A percentile compares a stretch with the other conserved stretches of the same genome.
Conservation (phyloP, 2,329 filamentous ascomycete genomes). For the Beauveria caledonica region DNA sequence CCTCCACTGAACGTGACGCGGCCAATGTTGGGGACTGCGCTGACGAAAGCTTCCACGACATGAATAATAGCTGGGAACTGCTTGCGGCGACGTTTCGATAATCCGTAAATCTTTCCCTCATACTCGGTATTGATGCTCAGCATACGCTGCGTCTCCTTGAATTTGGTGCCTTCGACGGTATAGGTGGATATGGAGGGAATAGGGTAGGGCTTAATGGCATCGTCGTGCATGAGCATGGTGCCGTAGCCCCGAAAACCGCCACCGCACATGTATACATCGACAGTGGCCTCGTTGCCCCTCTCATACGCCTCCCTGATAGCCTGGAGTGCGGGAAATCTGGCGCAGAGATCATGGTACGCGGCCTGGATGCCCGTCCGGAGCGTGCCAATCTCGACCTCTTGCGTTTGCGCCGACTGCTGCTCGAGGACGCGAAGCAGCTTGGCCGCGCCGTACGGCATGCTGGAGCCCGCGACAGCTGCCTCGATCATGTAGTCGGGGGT, state of each 20-base stretch:
- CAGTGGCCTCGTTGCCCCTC: slow-evolving; percentile 27
- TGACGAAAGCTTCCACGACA: slow-evolving; percentile 66
- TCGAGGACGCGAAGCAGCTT: slow-evolving; percentile 44
- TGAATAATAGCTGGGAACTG: slow-evolving; percentile 81
- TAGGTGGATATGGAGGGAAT: slow-evolving; percentile 79
- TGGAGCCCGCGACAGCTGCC: slow-evolving; percentile 48
- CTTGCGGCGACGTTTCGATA: slow-evolving; percentile 68
- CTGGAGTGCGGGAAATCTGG: slow-evolving; percentile 41
- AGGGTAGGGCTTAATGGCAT: slow-evolving; percentile 68
- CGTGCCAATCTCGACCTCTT: slow-evolving; percentile 40
- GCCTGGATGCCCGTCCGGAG: slow-evolving; percentile 50
- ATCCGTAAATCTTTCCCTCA: slow-evolving; percentile 58
- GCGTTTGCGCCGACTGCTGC: slow-evolving; percentile 28
- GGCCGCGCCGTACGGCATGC: slow-evolving; percentile 54
- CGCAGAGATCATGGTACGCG: slow-evolving; percentile 49
- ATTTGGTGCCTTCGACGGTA: slow-evolving; percentile 51
- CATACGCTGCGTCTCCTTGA: slow-evolving; percentile 47
- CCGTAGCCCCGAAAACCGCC: slow-evolving; percentile 89
- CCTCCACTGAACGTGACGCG: slow-evolving; percentile 78
- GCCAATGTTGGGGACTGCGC: slow-evolving; percentile 61
- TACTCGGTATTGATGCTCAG: slow-evolving; percentile 40
- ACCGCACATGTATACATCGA: slow-evolving; percentile 77
- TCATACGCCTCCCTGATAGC: slow-evolving; percentile 28
- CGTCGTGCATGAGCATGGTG: slow-evolving; percentile 76
- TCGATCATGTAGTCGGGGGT: slow-evolving; percentile 37